These are phyloP conservation scores for Plenodomus tracheiphilus DNA, from an alignment of 2,329 filamentous ascomycete genomes.

Conservation along the genomic window DNA sequence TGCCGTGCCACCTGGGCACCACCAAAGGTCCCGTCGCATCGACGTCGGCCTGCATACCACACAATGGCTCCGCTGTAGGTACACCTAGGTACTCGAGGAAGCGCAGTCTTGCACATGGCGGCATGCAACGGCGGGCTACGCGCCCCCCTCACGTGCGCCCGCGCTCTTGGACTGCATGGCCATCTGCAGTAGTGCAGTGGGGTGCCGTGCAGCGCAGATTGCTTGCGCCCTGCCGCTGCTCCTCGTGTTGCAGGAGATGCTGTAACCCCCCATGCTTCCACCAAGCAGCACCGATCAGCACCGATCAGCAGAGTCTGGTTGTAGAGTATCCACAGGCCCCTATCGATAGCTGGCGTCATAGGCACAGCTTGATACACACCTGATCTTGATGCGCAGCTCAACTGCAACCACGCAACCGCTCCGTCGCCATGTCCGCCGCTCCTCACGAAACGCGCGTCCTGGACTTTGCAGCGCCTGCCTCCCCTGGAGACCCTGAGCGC, in stretches of 20 bases:
- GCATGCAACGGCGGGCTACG: neutral
- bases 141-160: neutral
- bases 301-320: too few relatives aligned
- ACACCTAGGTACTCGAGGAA: neutral
- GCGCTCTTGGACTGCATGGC: neutral
- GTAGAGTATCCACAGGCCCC: too few relatives aligned
- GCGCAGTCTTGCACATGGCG: too few relatives aligned
- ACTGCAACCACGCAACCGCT: neutral
- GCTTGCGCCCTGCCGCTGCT: too few relatives aligned
- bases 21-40: too few relatives aligned
- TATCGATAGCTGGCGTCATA: too few relatives aligned
- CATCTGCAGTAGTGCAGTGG: neutral
- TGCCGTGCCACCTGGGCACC: neutral
- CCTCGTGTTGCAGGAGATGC: too few relatives aligned
- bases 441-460: slow-evolving; percentile 31
- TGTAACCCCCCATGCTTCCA: too few relatives aligned
- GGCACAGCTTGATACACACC: too few relatives aligned
- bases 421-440: slow-evolving; percentile 28
- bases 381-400: neutral
- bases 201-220: neutral
- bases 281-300: too few relatives aligned
- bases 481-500: slow-evolving; percentile 13
- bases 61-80: too few relatives aligned
- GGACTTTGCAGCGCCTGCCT: slow-evolving; percentile 36
- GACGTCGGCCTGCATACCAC: too few relatives aligned